Evolutionary conservation across 257 asterid genomes (phyloP).

Genomic region (Marsdenia floribunda): DNA sequence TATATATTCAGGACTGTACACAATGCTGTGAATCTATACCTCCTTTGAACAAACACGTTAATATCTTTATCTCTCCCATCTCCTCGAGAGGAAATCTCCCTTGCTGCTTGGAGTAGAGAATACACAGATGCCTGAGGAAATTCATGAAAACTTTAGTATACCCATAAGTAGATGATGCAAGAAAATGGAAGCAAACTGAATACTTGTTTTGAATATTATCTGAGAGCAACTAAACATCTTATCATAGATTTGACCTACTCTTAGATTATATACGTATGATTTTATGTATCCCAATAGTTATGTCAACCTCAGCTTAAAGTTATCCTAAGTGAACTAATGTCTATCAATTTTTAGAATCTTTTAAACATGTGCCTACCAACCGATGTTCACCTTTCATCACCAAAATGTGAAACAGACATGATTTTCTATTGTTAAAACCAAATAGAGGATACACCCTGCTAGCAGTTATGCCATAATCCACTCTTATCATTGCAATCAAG

Average conservation of each 20-base stretch:
- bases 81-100: slow-evolving; percentile 85
- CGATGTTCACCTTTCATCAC: not conserved
- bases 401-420: not conserved
- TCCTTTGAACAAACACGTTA: slow-evolving; percentile 72
- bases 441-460: not conserved
- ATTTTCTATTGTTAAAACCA: not conserved
- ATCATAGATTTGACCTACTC: not conserved
- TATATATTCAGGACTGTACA: not conserved
- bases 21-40: slow-evolving; percentile 34
- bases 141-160: slow-evolving; percentile 26
- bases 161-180: slow-evolving; percentile 2
- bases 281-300: not conserved
- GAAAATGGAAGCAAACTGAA: slow-evolving; percentile 15
- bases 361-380: not conserved
- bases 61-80: slow-evolving; percentile 88
- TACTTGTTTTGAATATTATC: slow-evolving; percentile 1
- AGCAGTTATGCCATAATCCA: not conserved
- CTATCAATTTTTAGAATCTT: not conserved
- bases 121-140: slow-evolving; percentile 78
- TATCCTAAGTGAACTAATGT: not conserved
- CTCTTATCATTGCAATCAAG: not conserved
- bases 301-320: not conserved
- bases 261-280: not conserved
- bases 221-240: not conserved
- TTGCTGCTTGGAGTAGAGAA: slow-evolving; percentile 83